Conservation (phyloP, 495 filamentous ascomycete species). For the Friedmanniomyces simplex region DNA sequence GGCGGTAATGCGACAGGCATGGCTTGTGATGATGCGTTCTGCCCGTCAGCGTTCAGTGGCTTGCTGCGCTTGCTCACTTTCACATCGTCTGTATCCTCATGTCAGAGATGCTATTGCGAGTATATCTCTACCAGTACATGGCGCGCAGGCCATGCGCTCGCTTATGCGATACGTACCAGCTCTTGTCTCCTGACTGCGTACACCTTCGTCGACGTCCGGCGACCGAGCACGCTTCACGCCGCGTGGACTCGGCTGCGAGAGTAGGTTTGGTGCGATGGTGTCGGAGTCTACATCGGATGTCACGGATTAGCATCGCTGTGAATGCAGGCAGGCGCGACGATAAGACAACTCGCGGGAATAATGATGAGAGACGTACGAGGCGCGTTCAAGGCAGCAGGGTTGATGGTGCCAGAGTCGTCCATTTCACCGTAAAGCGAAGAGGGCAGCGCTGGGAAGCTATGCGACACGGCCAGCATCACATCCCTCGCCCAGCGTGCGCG, state of each 20-base stretch:
- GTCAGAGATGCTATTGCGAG: neutral
- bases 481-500: conserved; percentile 11
- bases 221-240: conserved; percentile 91
- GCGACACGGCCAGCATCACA: conserved; percentile 25
- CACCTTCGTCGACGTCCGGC: conserved; percentile 64
- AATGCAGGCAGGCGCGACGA: neutral
- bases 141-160: neutral
- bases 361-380: conserved; percentile 39
- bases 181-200: conserved; percentile 54
- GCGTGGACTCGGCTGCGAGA: conserved; percentile 47
- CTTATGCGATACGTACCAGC: conserved; percentile 58
- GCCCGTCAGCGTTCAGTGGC: conserved; percentile 39
- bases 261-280: conserved; percentile 20
- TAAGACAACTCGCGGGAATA: neutral
- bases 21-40: conserved; percentile 26
- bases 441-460: conserved; percentile 14
- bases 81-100: conserved; percentile 37
- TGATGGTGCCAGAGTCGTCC: conserved; percentile 69
- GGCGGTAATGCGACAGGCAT: conserved; percentile 23
- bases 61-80: conserved; percentile 79
- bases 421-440: conserved; percentile 38
- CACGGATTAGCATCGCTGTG: conserved; percentile 1
- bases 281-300: neutral
- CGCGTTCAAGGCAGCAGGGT: conserved; percentile 62
- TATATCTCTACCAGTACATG: neutral